Percentiles rank a stretch among this genome's conserved stretches.
Conservation (phyloP, 75 land plant genomes). For the Pinus tabuliformis region DNA sequence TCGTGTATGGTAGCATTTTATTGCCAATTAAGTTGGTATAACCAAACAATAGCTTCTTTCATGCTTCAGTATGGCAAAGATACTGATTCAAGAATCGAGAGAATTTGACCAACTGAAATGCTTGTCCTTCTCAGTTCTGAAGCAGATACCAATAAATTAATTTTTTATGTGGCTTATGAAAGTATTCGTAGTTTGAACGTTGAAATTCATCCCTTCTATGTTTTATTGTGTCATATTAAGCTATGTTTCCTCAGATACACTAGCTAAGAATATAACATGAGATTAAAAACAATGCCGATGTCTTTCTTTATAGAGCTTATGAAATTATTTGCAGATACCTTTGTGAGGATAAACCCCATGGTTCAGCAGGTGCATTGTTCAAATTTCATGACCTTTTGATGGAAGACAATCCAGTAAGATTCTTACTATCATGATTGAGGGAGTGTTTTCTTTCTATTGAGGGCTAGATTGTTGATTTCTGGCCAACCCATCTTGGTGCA, state of each 20-base stretch:
- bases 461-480: background rate
- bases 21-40: no score
- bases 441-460: background rate
- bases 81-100: background rate
- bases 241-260: background rate
- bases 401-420: constrained; percentile 46
- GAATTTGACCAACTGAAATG: background rate
- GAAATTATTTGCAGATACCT: constrained; percentile 25
- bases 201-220: background rate
- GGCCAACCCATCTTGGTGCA: background rate
- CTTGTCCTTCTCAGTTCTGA: background rate
- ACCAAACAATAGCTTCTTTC: no score
- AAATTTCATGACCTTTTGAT: constrained; percentile 35
- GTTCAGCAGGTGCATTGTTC: constrained; percentile 47
- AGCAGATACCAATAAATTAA: background rate
- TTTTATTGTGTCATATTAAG: background rate
- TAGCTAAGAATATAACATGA: background rate
- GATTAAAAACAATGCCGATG: background rate
- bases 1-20: no score
- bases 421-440: background rate
- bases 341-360: constrained; percentile 50
- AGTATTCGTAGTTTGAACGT: background rate
- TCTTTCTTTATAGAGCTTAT: background rate
- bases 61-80: background rate
- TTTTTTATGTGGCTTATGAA: background rate